Evolutionary conservation across 352 stramenopile species (phyloP).

Genomic region (Globisporangium paroecandrum): DNA sequence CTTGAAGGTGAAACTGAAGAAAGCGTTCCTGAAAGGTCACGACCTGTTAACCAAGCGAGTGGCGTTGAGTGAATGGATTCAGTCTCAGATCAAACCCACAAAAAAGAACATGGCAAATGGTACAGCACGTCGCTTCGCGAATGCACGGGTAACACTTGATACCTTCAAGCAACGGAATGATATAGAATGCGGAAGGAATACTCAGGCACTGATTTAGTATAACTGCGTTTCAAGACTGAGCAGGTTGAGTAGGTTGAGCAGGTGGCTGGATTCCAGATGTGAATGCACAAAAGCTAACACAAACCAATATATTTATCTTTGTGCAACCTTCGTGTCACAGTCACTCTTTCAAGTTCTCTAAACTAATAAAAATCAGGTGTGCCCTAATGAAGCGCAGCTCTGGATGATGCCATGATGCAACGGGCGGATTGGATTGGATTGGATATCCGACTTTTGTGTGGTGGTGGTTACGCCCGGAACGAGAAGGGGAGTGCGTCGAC

Average conservation of each 20-base stretch:
- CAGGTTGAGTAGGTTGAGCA: too few relatives aligned
- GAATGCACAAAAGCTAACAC: neutral
- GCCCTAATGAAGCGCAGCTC: neutral
- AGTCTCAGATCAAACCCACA: neutral
- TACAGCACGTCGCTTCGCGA: neutral
- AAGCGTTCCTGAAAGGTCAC: neutral
- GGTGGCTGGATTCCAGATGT: too few relatives aligned
- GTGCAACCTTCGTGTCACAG: neutral
- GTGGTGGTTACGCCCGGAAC: neutral
- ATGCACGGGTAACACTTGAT: neutral
- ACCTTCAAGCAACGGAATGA: neutral
- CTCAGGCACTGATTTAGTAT: neutral
- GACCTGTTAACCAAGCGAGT: neutral
- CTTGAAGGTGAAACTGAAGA: neutral
- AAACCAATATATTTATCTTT: neutral
- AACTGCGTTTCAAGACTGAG: neutral
- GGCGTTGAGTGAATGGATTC: neutral
- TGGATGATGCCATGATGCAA: neutral
- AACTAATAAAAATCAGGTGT: neutral
- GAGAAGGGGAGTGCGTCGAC: neutral
- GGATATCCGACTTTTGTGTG: neutral
- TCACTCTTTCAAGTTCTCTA: neutral
- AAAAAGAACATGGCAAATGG: neutral
- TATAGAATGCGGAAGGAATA: neutral
- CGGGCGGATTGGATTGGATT: neutral